A percentile compares a stretch with the other conserved stretches of the same genome.
phyloP scores from a whole-genome alignment of 164 flowering plant genomes.

The Buxus sempervirens region DNA sequence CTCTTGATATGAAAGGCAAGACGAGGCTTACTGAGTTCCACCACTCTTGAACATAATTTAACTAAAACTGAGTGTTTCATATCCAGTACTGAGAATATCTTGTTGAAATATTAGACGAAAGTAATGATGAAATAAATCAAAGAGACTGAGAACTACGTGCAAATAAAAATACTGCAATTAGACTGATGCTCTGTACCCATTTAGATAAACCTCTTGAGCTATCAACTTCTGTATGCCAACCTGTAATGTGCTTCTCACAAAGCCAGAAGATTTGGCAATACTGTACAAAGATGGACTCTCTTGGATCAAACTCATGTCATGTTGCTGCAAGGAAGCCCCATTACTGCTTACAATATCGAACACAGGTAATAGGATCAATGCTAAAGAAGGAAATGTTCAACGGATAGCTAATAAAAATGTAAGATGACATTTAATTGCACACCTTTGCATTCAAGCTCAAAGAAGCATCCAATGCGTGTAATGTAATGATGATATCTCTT shows the following conservation, averaged over 20 bases:
- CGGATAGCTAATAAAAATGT: constrained; percentile 3
- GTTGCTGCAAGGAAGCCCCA: constrained; percentile 76
- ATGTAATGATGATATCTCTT: constrained; percentile 88
- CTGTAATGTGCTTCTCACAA: constrained; percentile 76
- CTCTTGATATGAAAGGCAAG: no score
- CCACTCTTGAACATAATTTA: no score
- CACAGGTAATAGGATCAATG: no score
- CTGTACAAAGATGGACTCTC: constrained; percentile 73
- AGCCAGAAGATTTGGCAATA: constrained; percentile 69
- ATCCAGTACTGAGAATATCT: no score
- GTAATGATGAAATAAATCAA: no score
- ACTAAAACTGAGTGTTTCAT: no score
- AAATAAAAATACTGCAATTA: constrained; percentile 43
- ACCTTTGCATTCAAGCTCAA: constrained; percentile 97
- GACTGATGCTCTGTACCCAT: constrained; percentile 93
- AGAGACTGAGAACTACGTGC: background rate
- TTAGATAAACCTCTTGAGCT: constrained; percentile 76
- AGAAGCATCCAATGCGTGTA: constrained; percentile 90
- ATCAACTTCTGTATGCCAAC: constrained; percentile 59
- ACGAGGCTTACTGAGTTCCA: no score
- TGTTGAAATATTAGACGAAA: no score
- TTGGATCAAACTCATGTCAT: constrained; percentile 78
- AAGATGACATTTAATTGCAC: constrained; percentile 6
- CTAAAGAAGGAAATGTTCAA: background rate
- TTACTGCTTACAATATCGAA: constrained; percentile 43